phyloP scores from a whole-genome alignment of 495 filamentous ascomycete genomes.

The Penicillium angulare region DNA sequence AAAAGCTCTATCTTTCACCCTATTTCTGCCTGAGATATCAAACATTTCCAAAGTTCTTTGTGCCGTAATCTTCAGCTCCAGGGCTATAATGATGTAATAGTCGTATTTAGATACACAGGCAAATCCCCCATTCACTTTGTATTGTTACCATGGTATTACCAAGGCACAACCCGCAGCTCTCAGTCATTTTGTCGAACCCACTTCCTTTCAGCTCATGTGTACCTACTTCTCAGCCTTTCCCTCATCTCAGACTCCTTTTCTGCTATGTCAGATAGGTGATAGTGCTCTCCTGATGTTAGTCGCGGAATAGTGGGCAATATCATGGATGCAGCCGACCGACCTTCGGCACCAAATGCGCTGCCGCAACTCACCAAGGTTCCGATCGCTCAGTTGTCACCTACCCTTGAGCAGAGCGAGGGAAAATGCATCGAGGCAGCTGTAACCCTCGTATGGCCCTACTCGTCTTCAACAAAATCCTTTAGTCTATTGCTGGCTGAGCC shows the following conservation, averaged over 20 bases:
- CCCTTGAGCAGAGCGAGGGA: constrained; percentile 26
- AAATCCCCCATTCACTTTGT: too few relatives aligned
- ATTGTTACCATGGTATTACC: constrained; percentile 23
- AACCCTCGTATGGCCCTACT: constrained; percentile 90
- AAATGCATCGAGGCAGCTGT: constrained; percentile 64
- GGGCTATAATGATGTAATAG: too few relatives aligned
- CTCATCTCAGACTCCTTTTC: too few relatives aligned
- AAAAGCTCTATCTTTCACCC: too few relatives aligned
- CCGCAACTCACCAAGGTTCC: constrained; percentile 44
- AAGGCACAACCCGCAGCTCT: neutral
- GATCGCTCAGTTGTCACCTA: constrained; percentile 69
- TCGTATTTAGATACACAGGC: too few relatives aligned
- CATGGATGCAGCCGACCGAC: constrained; percentile 34
- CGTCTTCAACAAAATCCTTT: constrained; percentile 64
- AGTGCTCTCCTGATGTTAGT: constrained; percentile 4
- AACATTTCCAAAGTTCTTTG: too few relatives aligned
- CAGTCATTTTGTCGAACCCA: neutral
- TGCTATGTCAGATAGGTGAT: too few relatives aligned
- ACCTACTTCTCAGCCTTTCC: neutral
- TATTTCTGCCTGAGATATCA: too few relatives aligned
- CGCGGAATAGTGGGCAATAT: constrained; percentile 23
- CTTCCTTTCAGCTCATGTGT: constrained; percentile 1
- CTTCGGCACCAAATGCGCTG: constrained; percentile 21
- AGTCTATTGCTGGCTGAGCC: constrained; percentile 80
- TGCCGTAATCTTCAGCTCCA: too few relatives aligned